Evolutionary conservation across 805 yeast genomes (phyloP), one percentile per base, ranked within the genome.

Genomic region (Candida namnaoensis): DNA sequence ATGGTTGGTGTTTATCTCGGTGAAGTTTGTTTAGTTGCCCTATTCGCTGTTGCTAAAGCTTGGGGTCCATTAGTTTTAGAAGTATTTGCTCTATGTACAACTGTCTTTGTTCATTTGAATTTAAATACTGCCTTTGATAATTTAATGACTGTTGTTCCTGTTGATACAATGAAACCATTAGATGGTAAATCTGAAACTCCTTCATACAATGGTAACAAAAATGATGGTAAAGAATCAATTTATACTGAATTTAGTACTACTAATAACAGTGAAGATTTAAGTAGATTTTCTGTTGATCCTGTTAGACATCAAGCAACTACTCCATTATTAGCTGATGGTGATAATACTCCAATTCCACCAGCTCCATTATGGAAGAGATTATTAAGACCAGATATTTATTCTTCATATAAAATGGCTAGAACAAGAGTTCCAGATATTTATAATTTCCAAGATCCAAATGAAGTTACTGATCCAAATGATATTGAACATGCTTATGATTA

Each of bases 41-140:
- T 93, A 42, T 90, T 88, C 58, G 85, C 78, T 14, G 95, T 91
- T 42, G 88, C 95, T 46, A 87, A 87, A 69, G 83, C 95, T 35
- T 91, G 96, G 96, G 98, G 96, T 37, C 95, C 96, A 33, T 72
- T 88, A 48, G 85, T 81, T 4, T 63, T 91, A 41, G 86, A 84
- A 59, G 80, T 78, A 2, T 69, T 90, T 40, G 68, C 82, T 35
- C 53, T 87, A 12, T 74, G 72, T 8, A 61, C 72, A 48, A 87
- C 97, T 0, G 73, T 74, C 5, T 81, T 86, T 56, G 69, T 76
- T 44, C 96, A 91, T 53, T 14, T 76, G 28, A 73, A 77, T 47
- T 60, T 91, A 56, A 76, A 71, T 47, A 46, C 56, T 8, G 87
- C 96, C 0, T 86, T 88, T 56, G 81, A 73, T 43, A 69, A 72